Conservation (phyloP, 371 early-diverging fungal species). For the Fennellomyces sp. region DNA sequence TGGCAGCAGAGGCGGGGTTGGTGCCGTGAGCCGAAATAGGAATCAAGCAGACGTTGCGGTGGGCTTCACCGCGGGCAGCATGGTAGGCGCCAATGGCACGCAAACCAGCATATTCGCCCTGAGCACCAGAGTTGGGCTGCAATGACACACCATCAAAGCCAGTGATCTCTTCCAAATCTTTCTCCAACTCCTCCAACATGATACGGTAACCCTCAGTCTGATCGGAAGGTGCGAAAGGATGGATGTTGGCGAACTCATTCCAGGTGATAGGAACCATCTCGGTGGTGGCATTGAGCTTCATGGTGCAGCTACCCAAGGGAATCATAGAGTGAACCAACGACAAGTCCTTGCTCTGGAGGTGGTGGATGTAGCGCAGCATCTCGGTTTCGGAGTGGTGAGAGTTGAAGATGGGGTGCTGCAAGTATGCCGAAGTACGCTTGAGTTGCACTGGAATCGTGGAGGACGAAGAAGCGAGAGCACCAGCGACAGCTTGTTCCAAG, state of each 20-base stretch:
- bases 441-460: conserved; percentile 67
- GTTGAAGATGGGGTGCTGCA: conserved; percentile 93
- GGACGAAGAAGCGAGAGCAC: conserved; percentile 37
- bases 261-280: conserved; percentile 98
- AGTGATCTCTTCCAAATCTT: conserved; percentile 88
- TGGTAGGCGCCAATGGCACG: conserved; percentile 92
- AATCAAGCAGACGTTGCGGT: conserved; percentile 93
- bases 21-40: conserved; percentile 99
- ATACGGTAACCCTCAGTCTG: conserved; percentile 91
- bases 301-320: conserved; percentile 97
- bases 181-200: conserved; percentile 83
- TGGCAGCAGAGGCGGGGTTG: conserved; percentile 98
- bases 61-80: conserved; percentile 74
- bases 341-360: conserved; percentile 94
- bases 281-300: conserved; percentile 98
- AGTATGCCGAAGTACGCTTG: conserved; percentile 72
- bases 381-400: conserved; percentile 98
- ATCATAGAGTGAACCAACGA: conserved; percentile 97
- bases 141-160: conserved; percentile 92
- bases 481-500: conserved; percentile 45
- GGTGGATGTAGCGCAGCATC: conserved; percentile 93
- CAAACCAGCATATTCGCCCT: conserved; percentile 97
- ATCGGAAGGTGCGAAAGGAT: conserved; percentile 94
- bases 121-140: conserved; percentile 98
- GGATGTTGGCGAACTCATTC: conserved; percentile 94